phyloP scores from a whole-genome alignment of 768 basidiomycete species.

The Cystobasidiopsis lactophilus region DNA sequence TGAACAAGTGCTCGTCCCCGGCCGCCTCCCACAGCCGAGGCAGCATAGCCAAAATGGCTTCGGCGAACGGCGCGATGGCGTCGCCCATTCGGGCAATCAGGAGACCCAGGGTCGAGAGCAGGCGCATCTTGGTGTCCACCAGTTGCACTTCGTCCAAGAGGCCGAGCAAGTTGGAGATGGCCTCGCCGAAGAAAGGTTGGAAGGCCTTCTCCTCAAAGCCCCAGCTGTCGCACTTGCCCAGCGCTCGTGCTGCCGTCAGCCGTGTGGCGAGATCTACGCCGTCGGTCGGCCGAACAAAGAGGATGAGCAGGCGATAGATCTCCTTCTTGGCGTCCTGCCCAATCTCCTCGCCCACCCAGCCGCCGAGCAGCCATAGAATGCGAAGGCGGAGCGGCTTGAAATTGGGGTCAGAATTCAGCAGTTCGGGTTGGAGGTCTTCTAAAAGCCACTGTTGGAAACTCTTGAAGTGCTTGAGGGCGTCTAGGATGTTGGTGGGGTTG shows the following conservation, averaged over 20 bases:
- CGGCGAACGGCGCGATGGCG: constrained; percentile 41
- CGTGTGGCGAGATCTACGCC: constrained; percentile 69
- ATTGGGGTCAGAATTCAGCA: constrained; percentile 38
- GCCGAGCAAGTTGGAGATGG: constrained; percentile 43
- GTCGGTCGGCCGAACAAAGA: constrained; percentile 30
- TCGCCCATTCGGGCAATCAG: constrained; percentile 36
- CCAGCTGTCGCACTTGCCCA: constrained; percentile 56
- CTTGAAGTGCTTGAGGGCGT: constrained; percentile 26
- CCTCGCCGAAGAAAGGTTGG: constrained; percentile 41
- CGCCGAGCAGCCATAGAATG: constrained; percentile 81
- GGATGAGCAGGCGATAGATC: constrained; percentile 57
- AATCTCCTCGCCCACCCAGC: constrained; percentile 50
- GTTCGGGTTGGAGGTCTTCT: constrained; percentile 39
- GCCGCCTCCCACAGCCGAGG: constrained; percentile 45
- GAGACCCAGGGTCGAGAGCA: constrained; percentile 45
- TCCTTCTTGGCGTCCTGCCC: constrained; percentile 35
- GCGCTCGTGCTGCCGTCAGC: constrained; percentile 54
- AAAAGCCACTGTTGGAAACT: constrained; percentile 51
- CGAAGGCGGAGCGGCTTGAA: constrained; percentile 74
- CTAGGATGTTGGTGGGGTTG: constrained; percentile 42
- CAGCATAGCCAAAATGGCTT: constrained; percentile 40
- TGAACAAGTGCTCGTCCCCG: constrained; percentile 8
- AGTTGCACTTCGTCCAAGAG: constrained; percentile 52
- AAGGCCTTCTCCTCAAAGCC: constrained; percentile 43
- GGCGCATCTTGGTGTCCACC: constrained; percentile 50